Base-by-base conservation (phyloP, 257 asterid genomes). In the Forsythia viridissima region DNA sequence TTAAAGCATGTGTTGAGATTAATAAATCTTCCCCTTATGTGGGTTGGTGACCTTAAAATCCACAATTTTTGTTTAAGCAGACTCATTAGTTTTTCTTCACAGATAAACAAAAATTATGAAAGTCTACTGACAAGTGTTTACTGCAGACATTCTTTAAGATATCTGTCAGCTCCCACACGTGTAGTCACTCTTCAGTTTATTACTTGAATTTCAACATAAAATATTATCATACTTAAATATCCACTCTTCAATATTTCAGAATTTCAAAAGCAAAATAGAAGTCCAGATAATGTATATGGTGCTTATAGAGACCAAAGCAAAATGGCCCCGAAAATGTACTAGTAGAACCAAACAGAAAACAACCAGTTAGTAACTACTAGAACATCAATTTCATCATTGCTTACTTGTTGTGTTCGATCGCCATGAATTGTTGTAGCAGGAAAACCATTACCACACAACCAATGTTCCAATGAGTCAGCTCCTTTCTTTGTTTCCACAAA, bases 371-470 rank as follows among this genome's bases (percentile, higher is more conserved):
- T 63, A 63, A 30, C 70, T 21, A 30, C 18, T 10, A 30, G 70
- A 30, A 9, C 4, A 63, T 67, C 21, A 71, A 37, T 69, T 9
- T 39, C 80, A 46, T 77, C 44, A 36, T 76, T 71, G 36, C 72
- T 75, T 72, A 91, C 98, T 92, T 93, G 98, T 73, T 93, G 98
- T 5, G 97, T 87, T 79, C 98, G 86, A 83, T 93, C 98, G 73
- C 98, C 98, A 40, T 93, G 98, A 84, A 93, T 93, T 44, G 97
- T 85, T 76, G 98, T 93, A 71, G 98, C 98, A 77, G 94, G 96
- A 82, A 93, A 93, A 38, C 94, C 90, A 80, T 88, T 91, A 55
- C 41, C 46, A 68, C 77, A 87, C 66, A 93, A 80, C 96, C 94
- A 93, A 76, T 91, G 80, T 76, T 91, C 97, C 89, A 93, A 88